Percentiles rank a stretch among this genome's conserved stretches.
Evolutionary conservation across 495 filamentous ascomycete genomes (phyloP).

Genomic region (Friedmanniomyces simplex): DNA sequence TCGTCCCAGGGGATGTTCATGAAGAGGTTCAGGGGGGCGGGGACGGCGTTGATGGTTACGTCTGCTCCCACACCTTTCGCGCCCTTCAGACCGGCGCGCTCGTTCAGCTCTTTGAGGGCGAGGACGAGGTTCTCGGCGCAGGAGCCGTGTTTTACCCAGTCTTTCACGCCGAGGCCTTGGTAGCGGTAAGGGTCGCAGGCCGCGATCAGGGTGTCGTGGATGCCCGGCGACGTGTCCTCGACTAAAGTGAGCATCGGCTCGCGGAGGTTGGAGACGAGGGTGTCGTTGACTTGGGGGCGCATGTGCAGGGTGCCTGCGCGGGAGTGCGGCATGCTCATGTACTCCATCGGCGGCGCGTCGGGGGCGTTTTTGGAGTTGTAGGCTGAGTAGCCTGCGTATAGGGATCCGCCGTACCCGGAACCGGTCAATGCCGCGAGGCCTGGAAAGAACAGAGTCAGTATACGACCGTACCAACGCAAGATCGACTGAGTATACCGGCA

Average conservation of each 20-base stretch:
- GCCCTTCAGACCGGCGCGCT: conserved; percentile 31
- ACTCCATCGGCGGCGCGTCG: conserved; percentile 26
- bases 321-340: conserved; percentile 32
- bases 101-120: conserved; percentile 34
- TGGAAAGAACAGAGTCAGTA: conserved; percentile 11
- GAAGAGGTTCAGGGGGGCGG: conserved; percentile 35
- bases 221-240: conserved; percentile 31
- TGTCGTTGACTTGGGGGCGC: conserved; percentile 26
- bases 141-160: conserved; percentile 29
- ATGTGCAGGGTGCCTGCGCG: conserved; percentile 27
- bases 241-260: conserved; percentile 30
- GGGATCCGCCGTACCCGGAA: conserved; percentile 25
- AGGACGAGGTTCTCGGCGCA: conserved; percentile 35
- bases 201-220: conserved; percentile 34
- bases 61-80: conserved; percentile 29
- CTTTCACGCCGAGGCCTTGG: conserved; percentile 27
- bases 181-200: conserved; percentile 32
- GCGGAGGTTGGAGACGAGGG: conserved; percentile 30
- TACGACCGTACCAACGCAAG: neutral
- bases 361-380: conserved; percentile 21
- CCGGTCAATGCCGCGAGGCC: conserved; percentile 23
- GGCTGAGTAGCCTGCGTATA: conserved; percentile 33
- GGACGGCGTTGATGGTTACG: conserved; percentile 26
- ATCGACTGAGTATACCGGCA: conserved; percentile 23
- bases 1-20: conserved; percentile 33